Base-by-base conservation (phyloP, 306 rosid species). In the Purshia tridentata region DNA sequence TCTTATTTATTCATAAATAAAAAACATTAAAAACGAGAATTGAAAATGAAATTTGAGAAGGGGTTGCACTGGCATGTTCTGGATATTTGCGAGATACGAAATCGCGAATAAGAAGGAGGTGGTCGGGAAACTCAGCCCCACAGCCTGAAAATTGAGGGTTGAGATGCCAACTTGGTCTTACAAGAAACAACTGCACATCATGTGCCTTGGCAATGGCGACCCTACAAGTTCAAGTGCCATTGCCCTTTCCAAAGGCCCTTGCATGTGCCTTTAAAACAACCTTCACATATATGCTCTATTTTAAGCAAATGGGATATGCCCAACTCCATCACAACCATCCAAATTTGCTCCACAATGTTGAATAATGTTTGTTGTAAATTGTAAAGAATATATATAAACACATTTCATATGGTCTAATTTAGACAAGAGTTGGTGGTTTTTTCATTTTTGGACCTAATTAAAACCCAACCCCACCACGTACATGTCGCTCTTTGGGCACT, bases 211-310 rank as follows among this genome's bases (percentile, higher is more conserved):
- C 72, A 88, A 84, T 0, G 15, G 46, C 72, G 90, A 84, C 76
- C 92, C 96, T 83, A 82, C 90, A 87, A 62, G 63, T 76, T 82
- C 59, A 72, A 83, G 85, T 83, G 83, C 89, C 89, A 79, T 81
- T 74, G 69, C 78, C 77, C 78, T 61, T 51, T 51, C 35, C 50
- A 50, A 77, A 56, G 73, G 86, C 82, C 13, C 45, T 15, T 80
- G 89, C 91, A 90, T 90, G 92, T 90, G 96, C 83, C 63, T 46
- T 8, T 49, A 70, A 72, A 57, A 41, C 70, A 75, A 57, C 66
- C 58, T 46, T 79, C 83, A 75, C 83, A 70, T n/a, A n/a, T n/a
- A n/a, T 83, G 85, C 74, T 58, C 67, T 74, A 61, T 67, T 83
- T 70, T 22, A 41, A 64, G 77, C 44, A 44, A 50, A 45, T 8